Evolutionary conservation across 2,329 filamentous ascomycete species (phyloP), one percentile per base, ranked within the genome.

Genomic region (Tolypocladium tropicale): DNA sequence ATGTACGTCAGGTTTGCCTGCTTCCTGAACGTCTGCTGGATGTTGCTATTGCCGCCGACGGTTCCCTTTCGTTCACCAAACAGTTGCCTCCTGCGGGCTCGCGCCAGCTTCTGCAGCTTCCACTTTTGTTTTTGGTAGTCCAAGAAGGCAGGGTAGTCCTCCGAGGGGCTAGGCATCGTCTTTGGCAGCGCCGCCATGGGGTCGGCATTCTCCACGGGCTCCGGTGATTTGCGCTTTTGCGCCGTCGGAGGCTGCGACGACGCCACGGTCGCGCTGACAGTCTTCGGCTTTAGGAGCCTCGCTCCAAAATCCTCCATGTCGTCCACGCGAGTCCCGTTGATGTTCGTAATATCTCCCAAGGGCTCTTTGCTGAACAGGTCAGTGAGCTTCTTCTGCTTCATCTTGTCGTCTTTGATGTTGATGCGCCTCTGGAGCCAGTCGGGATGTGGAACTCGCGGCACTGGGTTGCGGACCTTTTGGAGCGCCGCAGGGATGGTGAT

Each of bases 301-400:
- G 79, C 78, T 9, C 88, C 88, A 64, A 88, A 90, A 69, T 96
- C 91, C 67, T 96, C 92, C 58, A 96, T 77, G 68, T 95, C 91
- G 12, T 75, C 80, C 65, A 77, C 68, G 52, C 74, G 77, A 58
- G 67, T 75, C 66, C 69, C 81, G 63, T 71, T 83, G 70, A 78
- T 69, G 81, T 95, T 74, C 67, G 82, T 78, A 74, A 90, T 86
- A 62, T 93, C 89, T 14, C 84, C 82, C 28, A 95, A 71, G 0
- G 90, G 88, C 50, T 78, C 83, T 68, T 87, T 72, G 65, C 68
- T 78, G 67, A 99, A 96, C 63, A 96, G 77, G 66, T 97, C 94
- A 0, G 93, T 99, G 77, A 99, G 88, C 74, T 99, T 99, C 76
- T 92, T 95, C 74, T 99, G 94, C 76, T 99, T 96, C 79, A 97